phyloP scores from a whole-genome alignment of 2,329 filamentous ascomycete genomes.

The Fusarium sp. region DNA sequence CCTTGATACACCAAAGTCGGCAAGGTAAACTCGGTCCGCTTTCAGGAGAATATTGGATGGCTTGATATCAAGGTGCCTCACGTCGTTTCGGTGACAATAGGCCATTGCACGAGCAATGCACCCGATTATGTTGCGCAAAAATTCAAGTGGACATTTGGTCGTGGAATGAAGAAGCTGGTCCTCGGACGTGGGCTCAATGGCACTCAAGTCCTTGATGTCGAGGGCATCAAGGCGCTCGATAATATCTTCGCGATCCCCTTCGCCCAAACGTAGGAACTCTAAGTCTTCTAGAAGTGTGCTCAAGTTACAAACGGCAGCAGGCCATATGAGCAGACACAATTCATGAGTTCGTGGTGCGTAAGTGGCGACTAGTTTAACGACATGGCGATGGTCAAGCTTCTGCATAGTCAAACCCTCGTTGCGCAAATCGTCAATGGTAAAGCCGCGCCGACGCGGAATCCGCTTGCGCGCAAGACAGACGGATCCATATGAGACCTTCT shows the following conservation, averaged over 20 bases:
- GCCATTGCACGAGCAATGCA: constrained; percentile 58
- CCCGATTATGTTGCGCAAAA: constrained; percentile 56
- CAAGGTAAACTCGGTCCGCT: constrained; percentile 58
- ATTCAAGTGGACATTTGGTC: constrained; percentile 53
- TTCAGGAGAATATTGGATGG: constrained; percentile 60
- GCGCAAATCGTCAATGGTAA: constrained; percentile 55
- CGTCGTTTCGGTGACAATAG: constrained; percentile 55
- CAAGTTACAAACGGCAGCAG: constrained; percentile 60
- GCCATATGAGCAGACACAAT: constrained; percentile 60
- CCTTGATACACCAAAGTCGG: constrained; percentile 61
- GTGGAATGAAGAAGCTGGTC: constrained; percentile 36
- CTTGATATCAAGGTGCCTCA: constrained; percentile 61
- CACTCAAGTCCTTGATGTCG: constrained; percentile 52
- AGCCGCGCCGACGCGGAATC: constrained; percentile 51
- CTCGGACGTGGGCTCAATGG: constrained; percentile 47
- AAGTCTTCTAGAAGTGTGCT: constrained; percentile 57
- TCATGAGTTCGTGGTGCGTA: constrained; percentile 56
- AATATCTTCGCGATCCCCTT: constrained; percentile 56
- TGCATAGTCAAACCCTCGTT: constrained; percentile 61
- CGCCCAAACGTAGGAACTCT: constrained; percentile 52
- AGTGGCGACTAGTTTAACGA: constrained; percentile 60
- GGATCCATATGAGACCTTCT: constrained; percentile 55
- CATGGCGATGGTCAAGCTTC: constrained; percentile 59
- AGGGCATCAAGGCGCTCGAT: constrained; percentile 53
- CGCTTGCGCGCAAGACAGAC: constrained; percentile 60